Conservation (phyloP, 176 grass and related monocot genomes). For the Musa acuminata region DNA sequence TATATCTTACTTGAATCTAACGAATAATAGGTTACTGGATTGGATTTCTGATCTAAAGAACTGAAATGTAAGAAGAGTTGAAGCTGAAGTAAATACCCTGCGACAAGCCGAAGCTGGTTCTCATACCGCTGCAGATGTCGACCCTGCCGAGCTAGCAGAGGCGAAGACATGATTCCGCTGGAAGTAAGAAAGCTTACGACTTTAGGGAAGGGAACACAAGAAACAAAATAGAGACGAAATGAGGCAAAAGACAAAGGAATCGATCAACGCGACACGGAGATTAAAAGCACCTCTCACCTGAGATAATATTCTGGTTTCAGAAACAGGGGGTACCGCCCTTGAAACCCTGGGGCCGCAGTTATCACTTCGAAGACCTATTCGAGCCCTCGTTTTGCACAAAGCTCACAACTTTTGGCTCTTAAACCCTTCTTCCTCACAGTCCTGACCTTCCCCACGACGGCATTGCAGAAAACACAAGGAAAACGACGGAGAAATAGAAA, state of each 20-base stretch:
- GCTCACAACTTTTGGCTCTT: neutral
- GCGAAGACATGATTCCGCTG: neutral
- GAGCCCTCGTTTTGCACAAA: neutral
- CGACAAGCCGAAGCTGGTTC: neutral
- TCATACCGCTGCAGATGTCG: constrained; percentile 10
- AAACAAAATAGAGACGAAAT: too few species aligned
- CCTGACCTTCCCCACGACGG: neutral
- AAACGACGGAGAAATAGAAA: neutral
- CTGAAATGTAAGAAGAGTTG: too few species aligned
- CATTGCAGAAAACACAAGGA: neutral
- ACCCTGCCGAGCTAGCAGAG: constrained; percentile 6
- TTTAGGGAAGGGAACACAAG: too few species aligned
- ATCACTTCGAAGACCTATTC: neutral
- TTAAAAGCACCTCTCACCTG: neutral
- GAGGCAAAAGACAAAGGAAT: too few species aligned
- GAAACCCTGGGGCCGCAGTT: neutral
- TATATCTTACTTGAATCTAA: too few species aligned
- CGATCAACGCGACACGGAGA: neutral
- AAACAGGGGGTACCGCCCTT: neutral
- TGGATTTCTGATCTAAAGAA: too few species aligned
- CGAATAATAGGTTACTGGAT: too few species aligned
- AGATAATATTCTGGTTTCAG: neutral
- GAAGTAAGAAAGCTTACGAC: neutral
- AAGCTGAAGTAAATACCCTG: constrained; percentile 1
- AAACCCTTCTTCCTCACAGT: too few species aligned